A percentile compares a stretch with the other conserved stretches of the same genome.
Conservation (phyloP, 2,329 filamentous ascomycete genomes). For the Talaromyces sp. region DNA sequence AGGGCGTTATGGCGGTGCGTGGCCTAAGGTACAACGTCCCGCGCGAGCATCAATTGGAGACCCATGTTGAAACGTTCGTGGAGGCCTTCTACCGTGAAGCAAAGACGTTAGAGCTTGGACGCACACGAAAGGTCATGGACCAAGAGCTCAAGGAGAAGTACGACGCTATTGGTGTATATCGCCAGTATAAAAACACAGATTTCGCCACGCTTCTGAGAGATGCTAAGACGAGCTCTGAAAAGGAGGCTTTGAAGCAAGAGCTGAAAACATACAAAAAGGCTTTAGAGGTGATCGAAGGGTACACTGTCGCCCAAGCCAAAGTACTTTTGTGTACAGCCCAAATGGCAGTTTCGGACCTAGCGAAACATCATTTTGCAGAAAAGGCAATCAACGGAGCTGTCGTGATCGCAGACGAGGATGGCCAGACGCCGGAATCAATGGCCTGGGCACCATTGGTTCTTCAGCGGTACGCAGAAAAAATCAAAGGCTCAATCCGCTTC, state of each 20-base stretch:
- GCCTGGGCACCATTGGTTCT: not conserved
- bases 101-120: not conserved
- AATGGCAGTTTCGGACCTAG: not conserved
- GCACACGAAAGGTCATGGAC: not conserved
- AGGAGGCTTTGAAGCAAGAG: not conserved
- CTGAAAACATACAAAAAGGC: not conserved
- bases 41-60: not conserved
- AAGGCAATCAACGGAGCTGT: not conserved
- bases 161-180: not conserved
- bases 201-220: not conserved
- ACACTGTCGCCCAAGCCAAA: not conserved
- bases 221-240: not conserved
- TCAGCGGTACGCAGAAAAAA: not conserved
- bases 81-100: not conserved
- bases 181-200: not conserved
- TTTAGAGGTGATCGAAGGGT: not conserved
- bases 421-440: not conserved
- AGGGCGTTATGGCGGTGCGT: not conserved
- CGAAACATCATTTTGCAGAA: not conserved
- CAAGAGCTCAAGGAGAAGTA: not conserved
- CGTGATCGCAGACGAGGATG: not conserved
- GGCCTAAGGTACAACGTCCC: not conserved
- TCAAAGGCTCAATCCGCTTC: not conserved
- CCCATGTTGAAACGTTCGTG: not conserved
- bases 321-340: not conserved